A percentile compares a stretch with the other conserved stretches of the same genome.
Conservation (phyloP, 2,329 filamentous ascomycete genomes). For the Davidsoniella eucalypti region DNA sequence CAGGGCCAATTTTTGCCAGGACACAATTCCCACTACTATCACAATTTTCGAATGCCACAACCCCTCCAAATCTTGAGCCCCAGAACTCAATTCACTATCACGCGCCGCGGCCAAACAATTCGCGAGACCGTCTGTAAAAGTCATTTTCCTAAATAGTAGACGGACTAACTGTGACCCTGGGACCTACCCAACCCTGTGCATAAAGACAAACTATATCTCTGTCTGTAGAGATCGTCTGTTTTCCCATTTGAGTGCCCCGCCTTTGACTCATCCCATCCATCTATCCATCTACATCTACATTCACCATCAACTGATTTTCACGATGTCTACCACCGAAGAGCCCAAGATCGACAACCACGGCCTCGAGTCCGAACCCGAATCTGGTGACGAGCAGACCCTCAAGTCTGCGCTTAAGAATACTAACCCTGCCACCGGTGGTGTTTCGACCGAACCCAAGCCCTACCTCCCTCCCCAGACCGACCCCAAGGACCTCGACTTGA, state of each 20-base stretch:
- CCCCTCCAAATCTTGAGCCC: constrained; percentile 9
- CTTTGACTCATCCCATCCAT: constrained; percentile 12
- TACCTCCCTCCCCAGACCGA: constrained; percentile 75
- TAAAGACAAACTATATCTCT: background rate
- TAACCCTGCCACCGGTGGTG: constrained; percentile 21
- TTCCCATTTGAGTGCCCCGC: constrained; percentile 8
- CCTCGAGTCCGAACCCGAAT: constrained; percentile 39
- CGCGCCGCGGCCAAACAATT: constrained; percentile 7
- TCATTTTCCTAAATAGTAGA: background rate
- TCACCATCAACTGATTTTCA: constrained; percentile 11
- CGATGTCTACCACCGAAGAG: constrained; percentile 36
- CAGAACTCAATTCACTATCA: constrained; percentile 1
- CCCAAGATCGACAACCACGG: constrained; percentile 59
- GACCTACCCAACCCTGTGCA: too few relatives aligned
- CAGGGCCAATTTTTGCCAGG: constrained; percentile 7
- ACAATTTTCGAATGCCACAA: constrained; percentile 11
- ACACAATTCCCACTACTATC: constrained; percentile 10
- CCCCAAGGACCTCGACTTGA: constrained; percentile 72
- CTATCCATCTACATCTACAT: constrained; percentile 3
- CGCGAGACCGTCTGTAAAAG: background rate
- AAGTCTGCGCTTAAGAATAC: constrained; percentile 80
- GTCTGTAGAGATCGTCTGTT: constrained; percentile 3
- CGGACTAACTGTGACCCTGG: too few relatives aligned
- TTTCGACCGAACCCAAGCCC: constrained; percentile 37
- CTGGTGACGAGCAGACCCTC: constrained; percentile 43